phyloP scores from a whole-genome alignment of 2,329 filamentous ascomycete genomes.

The Pseudofabraea citricarpa region DNA sequence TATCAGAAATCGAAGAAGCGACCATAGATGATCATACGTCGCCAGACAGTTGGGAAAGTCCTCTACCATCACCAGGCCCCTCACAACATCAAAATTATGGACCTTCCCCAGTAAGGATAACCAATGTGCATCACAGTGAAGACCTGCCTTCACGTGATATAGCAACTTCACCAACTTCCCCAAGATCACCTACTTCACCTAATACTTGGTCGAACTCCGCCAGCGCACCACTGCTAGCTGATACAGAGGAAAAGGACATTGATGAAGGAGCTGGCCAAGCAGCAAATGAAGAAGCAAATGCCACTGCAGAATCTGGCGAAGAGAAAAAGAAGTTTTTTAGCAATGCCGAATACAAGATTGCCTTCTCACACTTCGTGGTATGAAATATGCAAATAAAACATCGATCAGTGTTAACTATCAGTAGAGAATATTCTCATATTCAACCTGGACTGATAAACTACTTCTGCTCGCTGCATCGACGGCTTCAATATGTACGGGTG shows the following conservation, averaged over 20 bases:
- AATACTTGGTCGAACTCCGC: background rate
- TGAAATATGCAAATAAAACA: background rate
- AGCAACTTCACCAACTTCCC: conserved; percentile 4
- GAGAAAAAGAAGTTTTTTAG: conserved; percentile 6
- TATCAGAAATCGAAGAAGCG: too few relatives aligned
- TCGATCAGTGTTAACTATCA: conserved; percentile 1
- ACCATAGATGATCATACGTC: too few relatives aligned
- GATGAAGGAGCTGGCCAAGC: background rate
- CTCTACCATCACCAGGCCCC: too few relatives aligned
- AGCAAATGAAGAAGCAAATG: background rate
- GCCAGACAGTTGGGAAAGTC: too few relatives aligned
- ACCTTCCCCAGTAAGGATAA: too few relatives aligned
- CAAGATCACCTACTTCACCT: conserved; percentile 6
- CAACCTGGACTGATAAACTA: conserved; percentile 9
- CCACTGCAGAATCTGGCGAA: conserved; percentile 1
- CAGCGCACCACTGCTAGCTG: background rate
- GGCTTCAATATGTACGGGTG: conserved; percentile 46
- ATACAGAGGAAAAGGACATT: background rate
- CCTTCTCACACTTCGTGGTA: conserved; percentile 10
- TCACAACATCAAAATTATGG: too few relatives aligned
- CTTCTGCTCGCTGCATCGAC: conserved; percentile 31
- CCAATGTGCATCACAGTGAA: too few relatives aligned
- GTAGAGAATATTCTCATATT: conserved; percentile 19
- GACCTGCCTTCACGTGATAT: too few relatives aligned
- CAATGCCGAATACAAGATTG: conserved; percentile 7